phyloP scores from a whole-genome alignment of 352 stramenopile species.

The Albugo candida region DNA sequence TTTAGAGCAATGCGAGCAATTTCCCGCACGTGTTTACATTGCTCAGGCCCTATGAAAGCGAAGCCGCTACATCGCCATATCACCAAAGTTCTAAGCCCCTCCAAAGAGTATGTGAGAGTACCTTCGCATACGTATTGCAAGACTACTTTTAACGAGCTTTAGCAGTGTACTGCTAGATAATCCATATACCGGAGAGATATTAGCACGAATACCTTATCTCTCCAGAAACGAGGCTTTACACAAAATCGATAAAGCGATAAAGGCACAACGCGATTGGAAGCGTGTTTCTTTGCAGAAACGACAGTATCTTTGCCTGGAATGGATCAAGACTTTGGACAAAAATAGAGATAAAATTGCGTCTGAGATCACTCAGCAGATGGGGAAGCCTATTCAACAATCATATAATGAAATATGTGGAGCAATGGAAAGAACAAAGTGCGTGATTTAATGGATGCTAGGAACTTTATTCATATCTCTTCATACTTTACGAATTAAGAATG shows the following conservation, averaged over 20 bases:
- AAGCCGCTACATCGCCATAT: too few relatives aligned
- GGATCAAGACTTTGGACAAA: conserved; percentile 31
- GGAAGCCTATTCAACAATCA: conserved; percentile 57
- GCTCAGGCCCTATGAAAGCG: too few relatives aligned
- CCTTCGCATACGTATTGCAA: too few relatives aligned
- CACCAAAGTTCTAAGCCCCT: too few relatives aligned
- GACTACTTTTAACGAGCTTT: too few relatives aligned
- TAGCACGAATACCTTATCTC: conserved; percentile 36
- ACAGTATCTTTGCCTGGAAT: conserved; percentile 39
- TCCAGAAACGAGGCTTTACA: conserved; percentile 26
- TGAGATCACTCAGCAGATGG: conserved; percentile 73
- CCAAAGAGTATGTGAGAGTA: too few relatives aligned
- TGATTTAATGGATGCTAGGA: not conserved
- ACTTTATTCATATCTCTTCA: not conserved
- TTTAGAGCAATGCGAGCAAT: too few relatives aligned
- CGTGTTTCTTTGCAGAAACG: conserved; percentile 31
- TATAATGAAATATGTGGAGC: conserved; percentile 56
- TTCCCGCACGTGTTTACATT: too few relatives aligned
- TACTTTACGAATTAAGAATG: conserved; percentile 11
- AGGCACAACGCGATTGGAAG: conserved; percentile 37
- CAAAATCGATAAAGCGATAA: conserved; percentile 33
- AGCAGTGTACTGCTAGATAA: conserved; percentile 20
- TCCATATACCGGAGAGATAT: conserved; percentile 46
- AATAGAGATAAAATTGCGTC: conserved; percentile 35
- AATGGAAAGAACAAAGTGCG: conserved; percentile 38